Evolutionary conservation across 176 grass and related monocot species (phyloP), one percentile per base, ranked within the genome.

Genomic region (Oryza glumipatula): DNA sequence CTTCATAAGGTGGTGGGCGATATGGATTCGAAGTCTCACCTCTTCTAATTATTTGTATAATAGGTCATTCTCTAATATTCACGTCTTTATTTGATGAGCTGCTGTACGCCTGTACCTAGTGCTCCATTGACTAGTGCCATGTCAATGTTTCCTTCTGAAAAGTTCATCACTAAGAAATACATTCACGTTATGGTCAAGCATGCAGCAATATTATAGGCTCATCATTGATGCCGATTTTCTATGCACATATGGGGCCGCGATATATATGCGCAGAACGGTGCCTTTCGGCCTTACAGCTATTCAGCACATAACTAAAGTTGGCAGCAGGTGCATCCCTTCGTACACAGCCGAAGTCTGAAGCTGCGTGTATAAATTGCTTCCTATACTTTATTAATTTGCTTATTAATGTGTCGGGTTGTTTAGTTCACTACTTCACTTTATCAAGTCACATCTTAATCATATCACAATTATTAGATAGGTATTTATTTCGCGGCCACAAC

Each of bases 271-370:
- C 38, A 87, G 54, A 76, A 64, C 67, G 22, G 6, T 67, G 58
- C 3, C 28, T 39, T 47, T 4, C 13, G 10, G 56, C 43, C 43
- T 39, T 39, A 39, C 38, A 86, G 52, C 64, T 44, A 45, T 63
- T 79, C 67, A 79, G 16, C 67, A 73, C 67, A 48, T 65, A 39
- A 64, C 41, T 17, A 64, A 85, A 85, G 75, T 64, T 70, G 65
- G 49, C 22, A 72, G 39, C 22, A 60, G 38, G 80, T 74, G 51
- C 51, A 56, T 56, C 4, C 51, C 51, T 19, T 19, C 51, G 51
- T 56, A 56, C 51, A 7, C 51, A 56, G 6, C 51, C 51, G 19
- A 56, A 56, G 47, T 49, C 47, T 4, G 47, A 1, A 56, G 51
- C 51, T 56, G 49, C 13, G 7, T 4, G 51, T 56, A 17, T 54